phyloP scores from a whole-genome alignment of 2,329 filamentous ascomycete genomes.

The Aphanocladium album region DNA sequence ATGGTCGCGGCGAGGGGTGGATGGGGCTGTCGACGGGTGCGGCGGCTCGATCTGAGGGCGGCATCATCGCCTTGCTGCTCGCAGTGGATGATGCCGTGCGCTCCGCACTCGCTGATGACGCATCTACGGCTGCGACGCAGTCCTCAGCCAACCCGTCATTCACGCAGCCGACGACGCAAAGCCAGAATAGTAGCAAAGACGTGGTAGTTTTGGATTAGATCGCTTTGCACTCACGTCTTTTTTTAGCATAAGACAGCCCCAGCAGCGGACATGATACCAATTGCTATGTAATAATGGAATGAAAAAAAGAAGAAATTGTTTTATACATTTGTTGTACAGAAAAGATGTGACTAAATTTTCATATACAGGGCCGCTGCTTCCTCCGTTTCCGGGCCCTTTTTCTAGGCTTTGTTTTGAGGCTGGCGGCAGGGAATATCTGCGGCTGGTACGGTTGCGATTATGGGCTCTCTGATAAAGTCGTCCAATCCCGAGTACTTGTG shows the following conservation, averaged over 20 bases:
- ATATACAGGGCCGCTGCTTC: neutral
- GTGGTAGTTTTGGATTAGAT: conserved; percentile 13
- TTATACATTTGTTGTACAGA: neutral
- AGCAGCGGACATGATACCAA: conserved; percentile 8
- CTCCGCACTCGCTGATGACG: conserved; percentile 18
- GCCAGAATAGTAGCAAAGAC: neutral
- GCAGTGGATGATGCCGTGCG: conserved; percentile 44
- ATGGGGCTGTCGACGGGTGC: conserved; percentile 43
- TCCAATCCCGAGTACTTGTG: conserved; percentile 26
- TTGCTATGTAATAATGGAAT: conserved; percentile 1
- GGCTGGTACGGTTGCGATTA: neutral
- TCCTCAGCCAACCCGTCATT: neutral
- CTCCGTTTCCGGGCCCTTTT: neutral
- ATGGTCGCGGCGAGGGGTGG: conserved; percentile 40
- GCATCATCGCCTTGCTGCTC: conserved; percentile 43
- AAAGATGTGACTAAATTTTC: neutral
- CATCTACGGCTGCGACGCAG: neutral
- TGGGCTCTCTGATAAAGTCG: conserved; percentile 17
- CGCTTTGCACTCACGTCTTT: neutral
- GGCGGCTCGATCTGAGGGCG: conserved; percentile 34
- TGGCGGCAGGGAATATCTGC: neutral
- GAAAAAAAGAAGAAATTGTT: neutral
- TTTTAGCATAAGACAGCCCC: neutral
- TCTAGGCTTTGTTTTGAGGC: neutral
- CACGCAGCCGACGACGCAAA: neutral